Conservation (phyloP, 495 filamentous ascomycete species). For the Podospora comata region DNA sequence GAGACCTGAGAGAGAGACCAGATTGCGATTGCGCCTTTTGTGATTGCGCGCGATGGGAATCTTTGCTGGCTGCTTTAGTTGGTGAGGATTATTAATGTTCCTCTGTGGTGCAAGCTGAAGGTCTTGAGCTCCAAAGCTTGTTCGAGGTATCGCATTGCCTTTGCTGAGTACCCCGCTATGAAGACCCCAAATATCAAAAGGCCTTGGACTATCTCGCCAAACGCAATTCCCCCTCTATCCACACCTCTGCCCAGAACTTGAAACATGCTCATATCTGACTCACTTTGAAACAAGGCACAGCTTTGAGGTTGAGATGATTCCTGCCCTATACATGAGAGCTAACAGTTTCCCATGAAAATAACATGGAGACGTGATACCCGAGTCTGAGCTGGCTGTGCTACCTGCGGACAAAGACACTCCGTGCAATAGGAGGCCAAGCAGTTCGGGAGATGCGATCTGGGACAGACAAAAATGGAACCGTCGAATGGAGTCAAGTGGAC, state of each 20-base stretch:
- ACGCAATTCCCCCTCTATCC: neutral
- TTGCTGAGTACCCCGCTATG: neutral
- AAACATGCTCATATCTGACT: conserved; percentile 24
- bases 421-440: neutral
- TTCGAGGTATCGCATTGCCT: no score
- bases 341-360: neutral
- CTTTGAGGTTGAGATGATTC: neutral
- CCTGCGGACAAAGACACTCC: conserved; percentile 18
- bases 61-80: neutral
- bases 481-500: no score
- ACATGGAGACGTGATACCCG: neutral
- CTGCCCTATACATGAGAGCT: neutral
- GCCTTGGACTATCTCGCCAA: neutral
- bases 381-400: neutral
- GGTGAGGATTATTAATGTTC: neutral
- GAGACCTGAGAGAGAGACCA: neutral
- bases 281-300: conserved; percentile 9
- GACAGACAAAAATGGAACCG: no score
- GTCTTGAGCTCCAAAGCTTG: neutral
- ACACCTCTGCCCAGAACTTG: conserved; percentile 8
- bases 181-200: neutral
- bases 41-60: neutral
- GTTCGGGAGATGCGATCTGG: neutral
- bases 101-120: neutral
- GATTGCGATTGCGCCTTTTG: conserved; percentile 9